These are phyloP conservation scores for Zygnema cylindricum DNA, from an alignment of 139 green algal genomes.

Conservation along the genomic window DNA sequence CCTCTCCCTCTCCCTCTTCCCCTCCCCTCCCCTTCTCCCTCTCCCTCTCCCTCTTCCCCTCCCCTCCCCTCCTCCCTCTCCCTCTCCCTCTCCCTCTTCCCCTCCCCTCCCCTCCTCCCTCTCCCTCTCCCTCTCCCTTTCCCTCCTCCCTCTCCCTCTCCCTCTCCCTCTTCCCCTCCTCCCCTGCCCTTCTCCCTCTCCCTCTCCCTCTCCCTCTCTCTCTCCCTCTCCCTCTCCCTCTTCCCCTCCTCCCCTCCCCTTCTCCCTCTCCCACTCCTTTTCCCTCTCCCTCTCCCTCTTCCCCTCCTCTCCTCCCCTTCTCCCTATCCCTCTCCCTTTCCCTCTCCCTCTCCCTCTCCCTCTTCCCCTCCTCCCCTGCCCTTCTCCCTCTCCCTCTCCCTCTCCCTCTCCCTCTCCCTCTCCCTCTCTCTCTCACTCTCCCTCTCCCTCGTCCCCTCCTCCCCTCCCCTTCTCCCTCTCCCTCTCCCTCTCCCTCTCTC, in stretches of 20 bases:
- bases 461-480: background rate
- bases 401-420: background rate
- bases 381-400: background rate
- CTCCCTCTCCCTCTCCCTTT: no score
- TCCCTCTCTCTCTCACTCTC: constrained; percentile 13
- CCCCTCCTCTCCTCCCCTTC: background rate
- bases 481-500: no score
- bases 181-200: no score
- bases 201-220: constrained; percentile 4
- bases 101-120: background rate
- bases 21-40: background rate
- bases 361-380: background rate
- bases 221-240: background rate
- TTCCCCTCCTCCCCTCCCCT: constrained; percentile 6
- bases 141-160: background rate
- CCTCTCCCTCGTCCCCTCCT: constrained; percentile 4
- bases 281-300: background rate
- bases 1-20: no score
- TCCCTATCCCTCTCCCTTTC: background rate
- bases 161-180: background rate
- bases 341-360: background rate
- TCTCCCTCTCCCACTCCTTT: background rate
- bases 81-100: background rate
- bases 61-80: background rate
- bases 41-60: background rate